Evolutionary conservation across 257 asterid species (phyloP).

Genomic region (Nicotiana obtusifolia): DNA sequence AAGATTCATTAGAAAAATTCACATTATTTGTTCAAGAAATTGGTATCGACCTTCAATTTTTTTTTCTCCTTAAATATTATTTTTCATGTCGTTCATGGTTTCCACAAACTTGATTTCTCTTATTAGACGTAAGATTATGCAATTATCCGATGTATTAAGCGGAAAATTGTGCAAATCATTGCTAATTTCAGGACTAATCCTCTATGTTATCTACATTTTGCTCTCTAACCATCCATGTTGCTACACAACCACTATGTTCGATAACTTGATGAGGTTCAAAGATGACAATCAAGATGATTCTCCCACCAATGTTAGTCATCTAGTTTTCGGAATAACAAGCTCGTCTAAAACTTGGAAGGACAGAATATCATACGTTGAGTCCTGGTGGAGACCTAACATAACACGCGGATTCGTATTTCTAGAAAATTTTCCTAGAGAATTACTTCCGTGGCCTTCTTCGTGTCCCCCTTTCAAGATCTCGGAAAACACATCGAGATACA

Average conservation of each 20-base stretch:
- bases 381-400: constrained; percentile 38
- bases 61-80: neutral
- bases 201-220: constrained; percentile 11
- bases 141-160: neutral
- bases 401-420: constrained; percentile 32
- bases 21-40: neutral
- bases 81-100: neutral
- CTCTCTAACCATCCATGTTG: constrained; percentile 15
- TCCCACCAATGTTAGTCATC: constrained; percentile 23
- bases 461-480: constrained; percentile 29
- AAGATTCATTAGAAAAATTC: neutral
- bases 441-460: constrained; percentile 29
- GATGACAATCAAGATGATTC: constrained; percentile 9
- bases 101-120: neutral
- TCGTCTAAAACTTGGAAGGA: constrained; percentile 23
- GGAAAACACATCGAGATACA: constrained; percentile 22
- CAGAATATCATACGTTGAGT: constrained; percentile 17
- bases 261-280: neutral
- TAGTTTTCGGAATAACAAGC: constrained; percentile 30
- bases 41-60: neutral
- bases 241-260: neutral
- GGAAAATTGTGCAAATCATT: constrained; percentile 15
- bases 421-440: constrained; percentile 13
- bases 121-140: constrained; percentile 2
- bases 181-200: constrained; percentile 4